A percentile compares a stretch with the other conserved stretches of the same genome.
Conservation (phyloP, 345 rosid species). For the Cardamine resedifolia region DNA sequence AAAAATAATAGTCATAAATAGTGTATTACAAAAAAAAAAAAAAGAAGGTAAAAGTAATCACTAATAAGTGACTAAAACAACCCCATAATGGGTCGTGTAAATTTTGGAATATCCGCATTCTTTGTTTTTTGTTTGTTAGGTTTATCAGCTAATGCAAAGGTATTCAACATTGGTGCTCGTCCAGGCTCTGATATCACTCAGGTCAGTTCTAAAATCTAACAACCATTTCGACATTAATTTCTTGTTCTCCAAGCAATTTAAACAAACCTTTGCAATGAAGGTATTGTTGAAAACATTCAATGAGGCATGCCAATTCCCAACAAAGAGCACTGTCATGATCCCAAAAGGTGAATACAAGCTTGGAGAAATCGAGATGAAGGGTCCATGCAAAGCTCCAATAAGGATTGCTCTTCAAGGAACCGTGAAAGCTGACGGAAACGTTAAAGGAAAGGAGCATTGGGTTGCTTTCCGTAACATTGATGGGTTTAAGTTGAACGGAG, state of each 20-base stretch:
- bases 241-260: conserved; percentile 1
- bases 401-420: conserved; percentile 20
- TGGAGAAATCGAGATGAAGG: conserved; percentile 12
- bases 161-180: conserved; percentile 14
- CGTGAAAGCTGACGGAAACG: conserved; percentile 29
- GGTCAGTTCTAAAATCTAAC: background rate
- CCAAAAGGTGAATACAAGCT: conserved; percentile 39
- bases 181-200: conserved; percentile 35
- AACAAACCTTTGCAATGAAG: background rate
- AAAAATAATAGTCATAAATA: conserved; percentile 5
- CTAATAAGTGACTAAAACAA: conserved; percentile 8
- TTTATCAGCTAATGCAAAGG: conserved; percentile 35
- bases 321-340: conserved; percentile 15
- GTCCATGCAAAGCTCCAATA: conserved; percentile 39
- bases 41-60: conserved; percentile 7
- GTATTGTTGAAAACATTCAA: conserved; percentile 29
- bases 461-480: conserved; percentile 49
- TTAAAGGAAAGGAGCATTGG: conserved; percentile 37
- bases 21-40: conserved; percentile 5
- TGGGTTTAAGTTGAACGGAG: conserved; percentile 50
- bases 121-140: conserved; percentile 26
- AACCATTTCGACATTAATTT: background rate
- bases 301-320: conserved; percentile 30
- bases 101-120: background rate
- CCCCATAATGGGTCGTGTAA: conserved; percentile 24